Evolutionary conservation across 257 asterid species (phyloP).

Genomic region (Voacanga thouarsii): DNA sequence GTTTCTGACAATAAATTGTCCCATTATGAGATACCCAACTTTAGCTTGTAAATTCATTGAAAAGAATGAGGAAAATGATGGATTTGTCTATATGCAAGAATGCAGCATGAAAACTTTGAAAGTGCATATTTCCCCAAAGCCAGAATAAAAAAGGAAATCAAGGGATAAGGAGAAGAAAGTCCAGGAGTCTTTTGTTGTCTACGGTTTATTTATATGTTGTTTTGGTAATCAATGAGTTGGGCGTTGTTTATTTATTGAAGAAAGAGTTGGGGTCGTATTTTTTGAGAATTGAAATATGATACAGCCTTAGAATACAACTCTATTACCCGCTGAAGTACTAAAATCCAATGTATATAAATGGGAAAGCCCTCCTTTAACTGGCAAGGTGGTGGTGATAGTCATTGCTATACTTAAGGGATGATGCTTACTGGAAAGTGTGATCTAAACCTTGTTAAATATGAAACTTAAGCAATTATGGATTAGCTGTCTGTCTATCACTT

Average conservation of each 20-base stretch:
- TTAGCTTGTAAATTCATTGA: too few species aligned
- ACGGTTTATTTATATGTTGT: not conserved
- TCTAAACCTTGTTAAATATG: not conserved
- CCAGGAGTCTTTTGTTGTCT: not conserved
- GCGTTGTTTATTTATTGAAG: too few species aligned
- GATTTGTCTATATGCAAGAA: too few species aligned
- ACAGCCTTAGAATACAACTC: not conserved
- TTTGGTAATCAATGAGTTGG: not conserved
- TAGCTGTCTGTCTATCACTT: not conserved
- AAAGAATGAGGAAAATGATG: too few species aligned
- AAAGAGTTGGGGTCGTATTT: not conserved
- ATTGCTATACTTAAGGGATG: not conserved
- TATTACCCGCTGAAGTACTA: not conserved
- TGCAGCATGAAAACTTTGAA: not conserved
- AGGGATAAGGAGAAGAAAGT: too few species aligned
- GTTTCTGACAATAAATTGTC: too few species aligned
- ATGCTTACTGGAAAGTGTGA: not conserved
- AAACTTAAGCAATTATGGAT: not conserved
- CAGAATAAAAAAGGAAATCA: too few species aligned
- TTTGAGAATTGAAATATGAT: not conserved
- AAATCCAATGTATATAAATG: not conserved
- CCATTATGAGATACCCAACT: too few species aligned
- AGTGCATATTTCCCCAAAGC: too few species aligned
- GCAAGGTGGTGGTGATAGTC: not conserved
- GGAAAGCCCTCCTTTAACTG: not conserved